These are phyloP conservation scores for Fusarium ramigenum DNA, from an alignment of 2,329 filamentous ascomycete species.

Conservation along the genomic window DNA sequence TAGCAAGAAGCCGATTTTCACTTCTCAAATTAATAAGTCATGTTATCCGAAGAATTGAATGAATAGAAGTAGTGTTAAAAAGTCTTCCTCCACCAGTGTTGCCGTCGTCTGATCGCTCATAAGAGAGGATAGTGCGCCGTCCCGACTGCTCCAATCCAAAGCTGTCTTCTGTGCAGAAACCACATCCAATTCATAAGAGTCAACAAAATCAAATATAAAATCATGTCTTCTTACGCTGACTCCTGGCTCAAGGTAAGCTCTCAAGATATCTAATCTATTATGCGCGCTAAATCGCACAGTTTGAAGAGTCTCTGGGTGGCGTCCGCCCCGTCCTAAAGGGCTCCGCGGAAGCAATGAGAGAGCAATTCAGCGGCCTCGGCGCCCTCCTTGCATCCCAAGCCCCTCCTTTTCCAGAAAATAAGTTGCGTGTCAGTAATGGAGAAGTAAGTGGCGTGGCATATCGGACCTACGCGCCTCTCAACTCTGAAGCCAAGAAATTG, in stretches of 20 bases:
- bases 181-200: background rate
- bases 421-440: background rate
- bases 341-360: background rate
- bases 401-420: background rate
- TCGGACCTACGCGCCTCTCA: background rate
- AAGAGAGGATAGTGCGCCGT: fast-evolving
- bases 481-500: background rate
- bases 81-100: background rate
- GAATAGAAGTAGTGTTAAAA: background rate
- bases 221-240: background rate
- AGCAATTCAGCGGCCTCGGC: background rate
- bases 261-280: fast-evolving
- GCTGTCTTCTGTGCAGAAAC: background rate
- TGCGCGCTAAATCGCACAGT: background rate
- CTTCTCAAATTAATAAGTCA: fast-evolving
- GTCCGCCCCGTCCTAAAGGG: background rate
- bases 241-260: background rate
- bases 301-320: background rate
- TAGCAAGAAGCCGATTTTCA: fast-evolving
- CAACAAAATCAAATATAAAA: background rate
- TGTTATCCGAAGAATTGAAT: fast-evolving
- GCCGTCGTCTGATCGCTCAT: too few relatives aligned
- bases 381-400: background rate
- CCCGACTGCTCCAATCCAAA: background rate
- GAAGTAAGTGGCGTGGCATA: background rate